Evolutionary conservation across 441 rosid genomes (phyloP).

Genomic region (Raphanus hybrid): DNA sequence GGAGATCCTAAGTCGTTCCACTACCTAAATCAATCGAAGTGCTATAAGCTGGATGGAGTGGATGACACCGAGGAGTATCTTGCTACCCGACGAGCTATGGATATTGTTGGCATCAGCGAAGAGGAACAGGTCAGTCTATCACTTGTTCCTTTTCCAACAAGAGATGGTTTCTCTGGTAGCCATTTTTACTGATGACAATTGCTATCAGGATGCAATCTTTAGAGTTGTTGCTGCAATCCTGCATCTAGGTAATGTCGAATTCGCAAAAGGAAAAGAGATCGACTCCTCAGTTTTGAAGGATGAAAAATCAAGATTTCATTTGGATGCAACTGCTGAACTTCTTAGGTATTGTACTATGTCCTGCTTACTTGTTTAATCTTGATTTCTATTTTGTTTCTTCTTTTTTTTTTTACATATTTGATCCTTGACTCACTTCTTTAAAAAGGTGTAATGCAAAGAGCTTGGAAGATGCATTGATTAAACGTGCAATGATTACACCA

Average conservation of each 20-base stretch:
- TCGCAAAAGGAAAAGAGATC: conserved; percentile 80
- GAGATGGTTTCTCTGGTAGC: conserved; percentile 28
- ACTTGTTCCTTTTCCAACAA: conserved; percentile 19
- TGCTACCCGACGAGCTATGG: conserved; percentile 94
- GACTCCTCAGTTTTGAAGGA: conserved; percentile 91
- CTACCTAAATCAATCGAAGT: conserved; percentile 89
- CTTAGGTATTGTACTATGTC: conserved; percentile 59
- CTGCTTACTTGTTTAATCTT: background rate
- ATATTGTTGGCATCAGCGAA: conserved; percentile 86
- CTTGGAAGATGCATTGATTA: conserved; percentile 84
- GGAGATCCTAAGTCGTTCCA: conserved; percentile 79
- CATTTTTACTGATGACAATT: conserved; percentile 28
- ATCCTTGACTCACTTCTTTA: background rate
- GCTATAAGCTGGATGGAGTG: conserved; percentile 80
- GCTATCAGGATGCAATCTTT: conserved; percentile 93
- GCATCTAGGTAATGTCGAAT: conserved; percentile 80
- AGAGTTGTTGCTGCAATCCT: conserved; percentile 95
- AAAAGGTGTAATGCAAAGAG: conserved; percentile 68
- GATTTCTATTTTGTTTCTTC: background rate
- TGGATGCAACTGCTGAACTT: conserved; percentile 80
- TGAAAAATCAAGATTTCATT: conserved; percentile 82
- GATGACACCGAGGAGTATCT: conserved; percentile 95
- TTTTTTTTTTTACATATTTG: background rate
- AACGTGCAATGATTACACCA: conserved; percentile 91
- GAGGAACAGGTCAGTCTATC: conserved; percentile 72